phyloP scores from a whole-genome alignment of 164 flowering plant genomes.

The Nymphaea thermarum region DNA sequence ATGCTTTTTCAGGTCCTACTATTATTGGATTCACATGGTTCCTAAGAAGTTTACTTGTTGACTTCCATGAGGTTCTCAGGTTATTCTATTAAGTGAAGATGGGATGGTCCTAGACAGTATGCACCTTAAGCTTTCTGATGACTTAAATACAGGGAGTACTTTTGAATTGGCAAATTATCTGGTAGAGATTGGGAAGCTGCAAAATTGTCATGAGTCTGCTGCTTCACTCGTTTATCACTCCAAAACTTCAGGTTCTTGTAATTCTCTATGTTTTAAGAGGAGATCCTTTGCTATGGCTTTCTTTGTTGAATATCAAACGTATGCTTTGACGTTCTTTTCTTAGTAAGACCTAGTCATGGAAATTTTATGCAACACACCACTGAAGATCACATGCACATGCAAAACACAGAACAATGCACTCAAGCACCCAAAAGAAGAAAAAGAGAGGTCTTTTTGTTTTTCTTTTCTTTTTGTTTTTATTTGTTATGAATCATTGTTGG shows the following conservation, averaged over 20 bases:
- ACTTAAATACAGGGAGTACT: slow-evolving; percentile 18
- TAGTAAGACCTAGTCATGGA: no score
- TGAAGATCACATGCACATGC: no score
- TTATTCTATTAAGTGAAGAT: slow-evolving; percentile 26
- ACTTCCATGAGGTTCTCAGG: slow-evolving; percentile 11
- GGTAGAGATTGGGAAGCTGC: slow-evolving; percentile 25
- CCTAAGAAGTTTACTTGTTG: neutral
- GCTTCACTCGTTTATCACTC: neutral
- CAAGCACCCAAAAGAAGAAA: no score
- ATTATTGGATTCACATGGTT: neutral
- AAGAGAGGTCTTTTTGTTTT: no score
- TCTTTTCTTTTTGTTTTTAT: neutral
- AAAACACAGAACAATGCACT: no score
- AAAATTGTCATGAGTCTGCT: slow-evolving; percentile 10
- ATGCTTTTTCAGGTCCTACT: neutral
- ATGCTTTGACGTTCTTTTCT: no score
- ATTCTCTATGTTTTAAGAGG: neutral
- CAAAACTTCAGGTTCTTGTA: neutral
- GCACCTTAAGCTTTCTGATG: slow-evolving; percentile 17
- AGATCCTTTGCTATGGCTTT: no score
- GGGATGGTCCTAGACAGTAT: slow-evolving; percentile 17
- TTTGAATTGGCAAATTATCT: slow-evolving; percentile 20
- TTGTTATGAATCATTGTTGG: neutral
- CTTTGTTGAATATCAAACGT: no score
- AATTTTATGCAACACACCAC: neutral